Percentiles rank a stretch among this genome's conserved stretches.
These are phyloP conservation scores for Talaromyces albobiverticillius DNA, from an alignment of 2,329 filamentous ascomycete species.

Conservation along the genomic window DNA sequence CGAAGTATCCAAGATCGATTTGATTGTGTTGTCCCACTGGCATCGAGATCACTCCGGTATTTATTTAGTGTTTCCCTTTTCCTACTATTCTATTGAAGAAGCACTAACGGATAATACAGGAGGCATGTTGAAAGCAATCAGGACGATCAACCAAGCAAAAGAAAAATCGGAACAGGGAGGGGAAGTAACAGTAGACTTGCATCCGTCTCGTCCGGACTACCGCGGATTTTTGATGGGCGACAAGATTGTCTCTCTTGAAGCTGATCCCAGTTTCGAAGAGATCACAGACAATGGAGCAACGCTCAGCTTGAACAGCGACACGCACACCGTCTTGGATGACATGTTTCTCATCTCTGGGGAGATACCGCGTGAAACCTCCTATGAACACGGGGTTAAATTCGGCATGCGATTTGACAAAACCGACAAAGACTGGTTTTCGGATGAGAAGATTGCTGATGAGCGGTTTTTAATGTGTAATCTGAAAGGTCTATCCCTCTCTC, in stretches of 20 bases:
- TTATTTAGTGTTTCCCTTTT: not conserved
- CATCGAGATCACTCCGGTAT: conserved; percentile 55
- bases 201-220: conserved; percentile 52
- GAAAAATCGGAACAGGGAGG: conserved; percentile 18
- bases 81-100: not conserved
- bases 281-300: conserved; percentile 42
- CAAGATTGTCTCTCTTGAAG: conserved; percentile 49
- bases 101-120: too few relatives aligned
- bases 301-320: conserved; percentile 36
- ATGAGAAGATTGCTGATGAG: conserved; percentile 53
- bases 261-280: conserved; percentile 52
- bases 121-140: conserved; percentile 51
- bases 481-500: conserved; percentile 36
- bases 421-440: conserved; percentile 45
- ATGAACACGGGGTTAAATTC: conserved; percentile 48
- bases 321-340: conserved; percentile 48
- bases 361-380: conserved; percentile 50
- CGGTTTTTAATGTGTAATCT: conserved; percentile 54
- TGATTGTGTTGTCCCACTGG: conserved; percentile 53
- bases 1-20: conserved; percentile 44
- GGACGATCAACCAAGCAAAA: conserved; percentile 46
- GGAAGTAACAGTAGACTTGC: conserved; percentile 48
- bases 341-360: conserved; percentile 55
- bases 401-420: conserved; percentile 44
- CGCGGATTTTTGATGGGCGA: conserved; percentile 45